Percentiles rank a stretch among this genome's conserved stretches.
phyloP scores from a whole-genome alignment of 345 rosid species.

The Pseudoturritis turrita region DNA sequence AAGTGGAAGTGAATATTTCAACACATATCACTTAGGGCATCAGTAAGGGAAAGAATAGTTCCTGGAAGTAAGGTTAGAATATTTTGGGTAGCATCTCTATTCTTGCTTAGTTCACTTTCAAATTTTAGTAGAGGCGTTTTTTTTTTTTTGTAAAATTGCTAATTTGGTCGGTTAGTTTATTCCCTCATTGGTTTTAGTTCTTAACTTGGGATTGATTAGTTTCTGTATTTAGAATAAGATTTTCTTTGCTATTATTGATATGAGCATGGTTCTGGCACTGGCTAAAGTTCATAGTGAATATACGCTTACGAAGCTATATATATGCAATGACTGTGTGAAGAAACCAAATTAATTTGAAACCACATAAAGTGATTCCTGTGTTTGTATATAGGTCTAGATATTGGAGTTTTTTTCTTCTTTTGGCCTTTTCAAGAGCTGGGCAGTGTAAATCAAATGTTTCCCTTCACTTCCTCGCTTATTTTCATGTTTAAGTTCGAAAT shows the following conservation, averaged over 20 bases:
- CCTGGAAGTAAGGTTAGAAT: not conserved
- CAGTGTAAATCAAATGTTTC: not conserved
- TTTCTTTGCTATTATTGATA: constrained; percentile 4
- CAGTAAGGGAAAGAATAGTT: not conserved
- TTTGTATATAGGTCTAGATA: constrained; percentile 7
- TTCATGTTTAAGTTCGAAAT: constrained; percentile 2
- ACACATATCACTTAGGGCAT: not conserved
- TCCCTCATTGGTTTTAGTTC: not conserved
- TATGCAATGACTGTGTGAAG: constrained; percentile 14
- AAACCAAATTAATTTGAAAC: constrained; percentile 1
- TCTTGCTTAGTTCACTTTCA: not conserved
- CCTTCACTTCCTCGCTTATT: not conserved
- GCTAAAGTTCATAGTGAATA: not conserved
- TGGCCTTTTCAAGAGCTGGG: constrained; percentile 6
- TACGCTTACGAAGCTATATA: constrained; percentile 1
- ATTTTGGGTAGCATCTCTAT: not conserved
- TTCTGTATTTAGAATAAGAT: not conserved
- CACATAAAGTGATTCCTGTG: not conserved
- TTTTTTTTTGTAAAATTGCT: not conserved
- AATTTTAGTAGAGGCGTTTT: not conserved
- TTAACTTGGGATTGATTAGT: constrained; percentile 12
- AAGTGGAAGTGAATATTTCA: not conserved
- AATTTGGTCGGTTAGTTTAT: constrained; percentile 4
- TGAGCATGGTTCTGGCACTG: constrained; percentile 22
- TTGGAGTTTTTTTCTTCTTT: not conserved